Base-by-base conservation (phyloP, 805 yeast species). In the Candida maesae region DNA sequence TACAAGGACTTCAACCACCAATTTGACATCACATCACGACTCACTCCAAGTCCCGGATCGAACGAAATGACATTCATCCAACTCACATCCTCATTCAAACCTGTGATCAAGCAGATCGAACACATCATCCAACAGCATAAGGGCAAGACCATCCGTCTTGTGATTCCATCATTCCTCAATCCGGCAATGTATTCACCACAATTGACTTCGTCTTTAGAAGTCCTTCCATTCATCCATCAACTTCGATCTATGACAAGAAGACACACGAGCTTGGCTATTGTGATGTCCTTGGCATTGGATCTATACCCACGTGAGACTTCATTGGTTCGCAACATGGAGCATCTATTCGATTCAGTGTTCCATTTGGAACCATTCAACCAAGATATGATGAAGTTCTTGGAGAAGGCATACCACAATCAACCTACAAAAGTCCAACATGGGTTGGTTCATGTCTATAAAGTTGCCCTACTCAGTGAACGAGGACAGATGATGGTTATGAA, bases 401-500 rank as follows among this genome's bases (percentile, higher is more conserved):
- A 84, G 52, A 72, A 70, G 41, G 81, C 84, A 0, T 83, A 83
- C 60, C 78, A 77, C 52, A 79, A 73, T 52, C 82, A 81, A 53
- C 91, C 93, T 6, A 67, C 78, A 14, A 84, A 82, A 56, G 74
- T 84, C 20, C 89, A 82, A 51, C 97, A 90, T 55, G 99, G 98
- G 0, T 72, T 89, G 39, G 74, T 91, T 31, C 85, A 91, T 56
- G 68, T 93, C 3, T 60, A 74, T 41, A 85, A 86, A 52, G 55
- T 90, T 8, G 93, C 96, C 0, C 69, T 76, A 2, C 63, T 87
- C 26, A 78, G 87, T 41, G 89, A 81, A 35, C 60, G 79, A 17
- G 98, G 99, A 1, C 70, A 78, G 52, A 90, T 89, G 96, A 76
- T 78, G 49, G 74, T 78, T 1, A 75, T 79, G 42, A 70, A 71